Evolutionary conservation across 345 rosid species (phyloP).

Genomic region (Gossypium thurberi): DNA sequence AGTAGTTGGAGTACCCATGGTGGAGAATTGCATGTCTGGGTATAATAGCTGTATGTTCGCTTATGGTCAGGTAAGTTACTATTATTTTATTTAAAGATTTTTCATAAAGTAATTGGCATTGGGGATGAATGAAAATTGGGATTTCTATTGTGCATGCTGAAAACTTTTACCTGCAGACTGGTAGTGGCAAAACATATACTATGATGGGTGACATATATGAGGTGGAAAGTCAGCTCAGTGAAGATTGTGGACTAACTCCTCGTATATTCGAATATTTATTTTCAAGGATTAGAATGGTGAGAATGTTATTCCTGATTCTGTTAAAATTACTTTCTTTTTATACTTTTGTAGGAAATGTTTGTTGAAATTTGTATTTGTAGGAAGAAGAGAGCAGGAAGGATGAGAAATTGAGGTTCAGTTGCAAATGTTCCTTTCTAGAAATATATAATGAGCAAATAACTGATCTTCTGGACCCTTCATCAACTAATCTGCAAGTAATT

Average conservation of each 20-base stretch:
- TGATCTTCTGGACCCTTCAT: constrained; percentile 84
- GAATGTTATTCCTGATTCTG: neutral
- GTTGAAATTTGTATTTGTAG: constrained; percentile 29
- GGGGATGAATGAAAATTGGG: neutral
- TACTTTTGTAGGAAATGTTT: neutral
- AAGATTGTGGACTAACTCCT: constrained; percentile 82
- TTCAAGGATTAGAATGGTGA: constrained; percentile 65
- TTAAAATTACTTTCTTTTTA: neutral
- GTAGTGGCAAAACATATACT: constrained; percentile 95
- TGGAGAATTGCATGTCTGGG: constrained; percentile 93
- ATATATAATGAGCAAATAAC: constrained; percentile 93
- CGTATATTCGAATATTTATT: constrained; percentile 77
- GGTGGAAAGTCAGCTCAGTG: constrained; percentile 42
- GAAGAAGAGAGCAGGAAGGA: constrained; percentile 75
- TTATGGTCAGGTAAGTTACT: constrained; percentile 74
- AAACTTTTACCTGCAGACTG: constrained; percentile 56
- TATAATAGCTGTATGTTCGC: constrained; percentile 94
- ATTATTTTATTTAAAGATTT: neutral
- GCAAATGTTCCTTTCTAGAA: constrained; percentile 92
- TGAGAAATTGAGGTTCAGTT: constrained; percentile 67
- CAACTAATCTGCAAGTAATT: constrained; percentile 77
- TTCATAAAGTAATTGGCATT: neutral
- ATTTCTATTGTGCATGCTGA: neutral
- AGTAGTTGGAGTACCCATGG: constrained; percentile 85
- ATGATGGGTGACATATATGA: constrained; percentile 84